These are phyloP conservation scores for Sporisorium exsertum DNA, from an alignment of 1,284 basidiomycete species.

Conservation along the genomic window DNA sequence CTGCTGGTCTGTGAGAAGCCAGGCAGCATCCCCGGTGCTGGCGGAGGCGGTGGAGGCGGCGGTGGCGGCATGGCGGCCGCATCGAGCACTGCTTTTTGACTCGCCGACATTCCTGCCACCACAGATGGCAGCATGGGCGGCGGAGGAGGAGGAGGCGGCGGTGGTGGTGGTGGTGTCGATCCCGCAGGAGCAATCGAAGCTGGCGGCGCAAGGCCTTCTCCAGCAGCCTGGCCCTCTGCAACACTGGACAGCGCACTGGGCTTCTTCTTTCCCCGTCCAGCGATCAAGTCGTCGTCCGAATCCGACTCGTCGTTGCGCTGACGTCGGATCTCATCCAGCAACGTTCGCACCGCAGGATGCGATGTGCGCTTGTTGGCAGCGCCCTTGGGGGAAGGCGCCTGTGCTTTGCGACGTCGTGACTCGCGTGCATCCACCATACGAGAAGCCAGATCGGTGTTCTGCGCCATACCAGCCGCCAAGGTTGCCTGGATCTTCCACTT, in stretches of 20 bases:
- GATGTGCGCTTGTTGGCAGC: slow-evolving; percentile 32
- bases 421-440: slow-evolving; percentile 65
- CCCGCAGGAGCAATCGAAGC: slow-evolving; percentile 28
- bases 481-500: slow-evolving; percentile 68
- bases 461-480: slow-evolving; percentile 65
- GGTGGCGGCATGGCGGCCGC: slow-evolving; percentile 51
- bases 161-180: slow-evolving; percentile 32
- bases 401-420: slow-evolving; percentile 46
- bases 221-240: slow-evolving; percentile 8
- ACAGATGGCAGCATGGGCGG: slow-evolving; percentile 33
- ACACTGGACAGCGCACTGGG: slow-evolving; percentile 19
- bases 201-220: slow-evolving; percentile 25
- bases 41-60: slow-evolving; percentile 49
- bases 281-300: slow-evolving; percentile 46
- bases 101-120: slow-evolving; percentile 16
- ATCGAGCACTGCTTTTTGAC: slow-evolving; percentile 28
- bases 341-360: slow-evolving; percentile 45
- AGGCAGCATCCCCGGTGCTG: slow-evolving; percentile 39
- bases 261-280: slow-evolving; percentile 46
- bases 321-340: slow-evolving; percentile 61
- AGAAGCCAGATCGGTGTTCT: slow-evolving; percentile 61
- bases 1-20: slow-evolving; percentile 20
- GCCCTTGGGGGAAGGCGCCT: slow-evolving; percentile 15
- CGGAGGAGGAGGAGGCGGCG: slow-evolving; percentile 46
- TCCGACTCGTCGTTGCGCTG: slow-evolving; percentile 52